A percentile compares a stretch with the other conserved stretches of the same genome.
phyloP scores from a whole-genome alignment of 2,329 filamentous ascomycete species.

The Fusarium domesticum region DNA sequence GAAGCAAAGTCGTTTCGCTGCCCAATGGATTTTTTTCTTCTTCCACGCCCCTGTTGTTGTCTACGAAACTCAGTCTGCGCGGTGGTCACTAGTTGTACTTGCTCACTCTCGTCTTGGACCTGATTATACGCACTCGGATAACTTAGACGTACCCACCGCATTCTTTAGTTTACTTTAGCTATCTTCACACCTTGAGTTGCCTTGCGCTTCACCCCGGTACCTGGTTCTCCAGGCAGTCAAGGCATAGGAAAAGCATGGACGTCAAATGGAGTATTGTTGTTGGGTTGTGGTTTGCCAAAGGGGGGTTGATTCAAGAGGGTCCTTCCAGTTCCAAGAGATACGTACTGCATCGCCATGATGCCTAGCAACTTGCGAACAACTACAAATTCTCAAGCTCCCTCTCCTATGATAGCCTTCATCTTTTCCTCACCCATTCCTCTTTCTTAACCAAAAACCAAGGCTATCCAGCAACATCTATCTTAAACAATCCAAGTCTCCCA shows the following conservation, averaged over 20 bases:
- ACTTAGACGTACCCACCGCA: neutral
- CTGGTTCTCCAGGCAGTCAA: conserved; percentile 22
- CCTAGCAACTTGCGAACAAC: conserved; percentile 16
- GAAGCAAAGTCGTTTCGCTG: conserved; percentile 19
- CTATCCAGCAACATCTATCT: neutral
- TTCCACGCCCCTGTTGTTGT: conserved; percentile 11
- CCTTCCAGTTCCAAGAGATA: conserved; percentile 1
- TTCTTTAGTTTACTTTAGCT: neutral
- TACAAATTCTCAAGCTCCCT: conserved; percentile 23
- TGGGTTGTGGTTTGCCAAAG: neutral
- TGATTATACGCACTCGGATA: neutral
- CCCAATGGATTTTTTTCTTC: conserved; percentile 23
- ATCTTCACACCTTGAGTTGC: conserved; percentile 11
- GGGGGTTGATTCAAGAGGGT: neutral
- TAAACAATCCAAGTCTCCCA: neutral
- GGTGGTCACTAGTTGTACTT: conserved; percentile 2
- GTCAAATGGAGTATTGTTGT: neutral
- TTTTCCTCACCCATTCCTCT: neutral
- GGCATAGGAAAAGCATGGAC: conserved; percentile 5
- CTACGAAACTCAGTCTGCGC: conserved; percentile 13
- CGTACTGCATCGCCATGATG: conserved; percentile 19
- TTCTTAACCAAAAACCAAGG: neutral
- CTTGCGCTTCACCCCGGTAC: conserved; percentile 18
- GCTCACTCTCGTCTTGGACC: neutral
- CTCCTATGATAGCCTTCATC: conserved; percentile 7